Percentiles rank a stretch among this genome's conserved stretches.
Evolutionary conservation across 371 early-diverging fungal genomes (phyloP).

Genomic region (Lichtheimia ramosa): DNA sequence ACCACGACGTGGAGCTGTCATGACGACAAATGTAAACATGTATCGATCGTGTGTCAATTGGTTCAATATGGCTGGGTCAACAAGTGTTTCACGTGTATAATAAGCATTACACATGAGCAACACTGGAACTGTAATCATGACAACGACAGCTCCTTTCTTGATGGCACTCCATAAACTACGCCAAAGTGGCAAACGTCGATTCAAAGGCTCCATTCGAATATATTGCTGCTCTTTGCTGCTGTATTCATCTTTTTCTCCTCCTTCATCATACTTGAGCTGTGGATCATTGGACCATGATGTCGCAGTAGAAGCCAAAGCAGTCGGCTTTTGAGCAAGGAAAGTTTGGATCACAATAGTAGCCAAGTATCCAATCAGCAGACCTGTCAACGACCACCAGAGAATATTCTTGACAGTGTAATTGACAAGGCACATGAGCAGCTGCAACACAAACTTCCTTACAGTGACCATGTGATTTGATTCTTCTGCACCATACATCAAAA

Average conservation of each 20-base stretch:
- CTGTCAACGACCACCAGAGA: slow-evolving; percentile 64
- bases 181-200: slow-evolving; percentile 44
- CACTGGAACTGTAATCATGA: slow-evolving; percentile 31
- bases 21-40: slow-evolving; percentile 56
- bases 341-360: slow-evolving; percentile 40
- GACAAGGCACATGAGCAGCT: slow-evolving; percentile 52
- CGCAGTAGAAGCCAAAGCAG: no score
- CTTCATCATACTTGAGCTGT: not conserved
- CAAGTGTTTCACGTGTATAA: slow-evolving; percentile 34
- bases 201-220: slow-evolving; percentile 7
- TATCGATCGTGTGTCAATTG: slow-evolving; percentile 39
- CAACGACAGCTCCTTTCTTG: slow-evolving; percentile 25
- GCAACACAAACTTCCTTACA: slow-evolving; percentile 46
- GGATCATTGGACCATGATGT: not conserved
- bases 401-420: slow-evolving; percentile 56
- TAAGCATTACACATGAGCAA: slow-evolving; percentile 42
- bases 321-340: slow-evolving; percentile 13
- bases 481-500: slow-evolving; percentile 39
- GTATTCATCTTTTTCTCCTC: not conserved
- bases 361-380: slow-evolving; percentile 49
- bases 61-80: slow-evolving; percentile 36
- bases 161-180: slow-evolving; percentile 34
- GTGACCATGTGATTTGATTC: slow-evolving; percentile 37
- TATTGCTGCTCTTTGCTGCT: slow-evolving; percentile 10
- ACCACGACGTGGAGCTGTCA: slow-evolving; percentile 62